These are phyloP conservation scores for Clonostachys rhizophaga DNA, from an alignment of 2,329 filamentous ascomycete species.

Conservation along the genomic window DNA sequence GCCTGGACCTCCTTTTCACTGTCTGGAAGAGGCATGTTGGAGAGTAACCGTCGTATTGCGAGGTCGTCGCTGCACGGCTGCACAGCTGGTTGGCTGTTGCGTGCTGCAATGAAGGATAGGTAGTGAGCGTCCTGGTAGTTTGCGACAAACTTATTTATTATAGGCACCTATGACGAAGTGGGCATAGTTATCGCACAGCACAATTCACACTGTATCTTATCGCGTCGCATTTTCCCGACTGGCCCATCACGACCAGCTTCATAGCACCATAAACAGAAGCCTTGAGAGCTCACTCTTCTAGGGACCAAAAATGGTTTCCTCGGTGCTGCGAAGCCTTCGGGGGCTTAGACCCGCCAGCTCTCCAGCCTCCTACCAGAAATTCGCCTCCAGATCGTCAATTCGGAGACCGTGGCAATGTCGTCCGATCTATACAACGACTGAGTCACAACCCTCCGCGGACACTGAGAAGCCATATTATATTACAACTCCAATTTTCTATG, in stretches of 20 bases:
- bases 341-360: background rate
- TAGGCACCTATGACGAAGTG: background rate
- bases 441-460: background rate
- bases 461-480: constrained; percentile 83
- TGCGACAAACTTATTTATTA: background rate
- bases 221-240: background rate
- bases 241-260: background rate
- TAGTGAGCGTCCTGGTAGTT: background rate
- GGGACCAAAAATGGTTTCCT: background rate
- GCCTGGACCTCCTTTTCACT: constrained; percentile 37
- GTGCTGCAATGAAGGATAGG: background rate
- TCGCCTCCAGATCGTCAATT: too few species aligned
- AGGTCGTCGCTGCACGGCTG: too few species aligned
- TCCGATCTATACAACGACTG: background rate
- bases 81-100: background rate
- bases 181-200: constrained; percentile 7
- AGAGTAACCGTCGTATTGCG: background rate
- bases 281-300: too few species aligned
- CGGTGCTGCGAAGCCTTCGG: constrained; percentile 1
- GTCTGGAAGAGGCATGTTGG: constrained; percentile 26
- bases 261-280: background rate
- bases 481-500: constrained; percentile 97
- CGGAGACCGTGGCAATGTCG: too few species aligned
- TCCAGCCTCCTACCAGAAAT: too few species aligned
- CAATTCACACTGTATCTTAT: constrained; percentile 8